These are phyloP conservation scores for Paramecium caudatum DNA, from an alignment of 73 alveolate genomes.

Conservation along the genomic window DNA sequence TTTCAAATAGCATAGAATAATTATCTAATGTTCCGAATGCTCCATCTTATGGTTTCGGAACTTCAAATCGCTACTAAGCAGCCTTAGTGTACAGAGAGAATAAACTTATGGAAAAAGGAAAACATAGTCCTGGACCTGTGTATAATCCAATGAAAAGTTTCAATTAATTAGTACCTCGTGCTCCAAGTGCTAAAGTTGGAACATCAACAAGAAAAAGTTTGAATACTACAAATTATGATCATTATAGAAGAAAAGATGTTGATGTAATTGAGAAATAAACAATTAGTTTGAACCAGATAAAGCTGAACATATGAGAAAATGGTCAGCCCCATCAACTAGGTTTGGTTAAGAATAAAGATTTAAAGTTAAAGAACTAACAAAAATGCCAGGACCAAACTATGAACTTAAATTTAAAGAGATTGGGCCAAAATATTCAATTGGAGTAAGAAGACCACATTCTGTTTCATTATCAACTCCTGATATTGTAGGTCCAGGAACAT, in stretches of 20 bases:
- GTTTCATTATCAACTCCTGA: conserved; percentile 8
- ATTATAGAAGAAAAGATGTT: conserved; percentile 19
- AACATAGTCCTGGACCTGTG: conserved; percentile 63
- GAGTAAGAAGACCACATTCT: conserved; percentile 45
- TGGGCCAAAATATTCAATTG: conserved; percentile 59
- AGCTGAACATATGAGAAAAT: conserved; percentile 44
- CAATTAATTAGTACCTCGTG: neutral
- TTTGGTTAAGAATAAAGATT: conserved; percentile 52
- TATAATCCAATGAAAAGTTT: neutral
- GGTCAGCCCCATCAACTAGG: conserved; percentile 17
- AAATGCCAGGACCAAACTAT: conserved; percentile 58
- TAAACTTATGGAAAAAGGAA: conserved; percentile 2
- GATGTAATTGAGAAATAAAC: neutral
- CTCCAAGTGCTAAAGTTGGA: conserved; percentile 36
- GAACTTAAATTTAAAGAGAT: neutral
- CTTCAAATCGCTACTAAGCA: conserved; percentile 2
- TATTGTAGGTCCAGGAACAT: conserved; percentile 42
- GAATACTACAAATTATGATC: conserved; percentile 15
- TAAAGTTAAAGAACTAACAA: neutral
- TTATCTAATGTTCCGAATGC: conserved; percentile 13
- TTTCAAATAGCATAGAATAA: neutral
- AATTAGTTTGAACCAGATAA: conserved; percentile 57
- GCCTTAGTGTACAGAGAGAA: conserved; percentile 27
- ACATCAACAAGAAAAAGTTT: neutral
- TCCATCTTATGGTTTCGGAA: conserved; percentile 57